Conservation (phyloP, 768 basidiomycete genomes). For the Leccinum incarnatum region DNA sequence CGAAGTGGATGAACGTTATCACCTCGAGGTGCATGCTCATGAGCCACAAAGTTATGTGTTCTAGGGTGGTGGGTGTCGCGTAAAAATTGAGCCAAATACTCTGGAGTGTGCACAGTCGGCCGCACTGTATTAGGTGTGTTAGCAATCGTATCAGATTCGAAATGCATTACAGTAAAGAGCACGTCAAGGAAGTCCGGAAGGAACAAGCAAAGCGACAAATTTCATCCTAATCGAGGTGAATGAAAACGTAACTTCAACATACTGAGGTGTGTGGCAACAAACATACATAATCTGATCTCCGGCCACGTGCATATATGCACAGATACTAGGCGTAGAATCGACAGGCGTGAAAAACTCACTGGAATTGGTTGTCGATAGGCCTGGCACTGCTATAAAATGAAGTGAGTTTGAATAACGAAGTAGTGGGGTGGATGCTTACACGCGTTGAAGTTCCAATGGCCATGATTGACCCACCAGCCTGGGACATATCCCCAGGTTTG, state of each 20-base stretch:
- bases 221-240: background rate
- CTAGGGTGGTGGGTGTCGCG: background rate
- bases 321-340: background rate
- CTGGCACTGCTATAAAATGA: conserved; percentile 3
- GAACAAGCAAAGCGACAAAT: background rate
- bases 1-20: background rate
- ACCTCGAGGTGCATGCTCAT: background rate
- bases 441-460: conserved; percentile 8
- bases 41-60: background rate
- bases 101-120: conserved; percentile 1
- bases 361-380: background rate
- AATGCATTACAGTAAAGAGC: background rate
- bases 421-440: conserved; percentile 5
- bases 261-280: background rate
- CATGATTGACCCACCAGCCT: conserved; percentile 1
- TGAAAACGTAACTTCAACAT: background rate
- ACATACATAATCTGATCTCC: too few relatives aligned
- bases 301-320: background rate
- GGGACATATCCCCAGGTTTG: background rate
- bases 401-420: background rate
- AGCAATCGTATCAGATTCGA: background rate
- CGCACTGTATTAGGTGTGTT: conserved; percentile 5
- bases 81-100: background rate
- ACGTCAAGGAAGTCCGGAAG: background rate
- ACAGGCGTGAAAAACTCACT: conserved; percentile 8